phyloP scores from a whole-genome alignment of 208 protist species.

The Cochliopodium minus region DNA sequence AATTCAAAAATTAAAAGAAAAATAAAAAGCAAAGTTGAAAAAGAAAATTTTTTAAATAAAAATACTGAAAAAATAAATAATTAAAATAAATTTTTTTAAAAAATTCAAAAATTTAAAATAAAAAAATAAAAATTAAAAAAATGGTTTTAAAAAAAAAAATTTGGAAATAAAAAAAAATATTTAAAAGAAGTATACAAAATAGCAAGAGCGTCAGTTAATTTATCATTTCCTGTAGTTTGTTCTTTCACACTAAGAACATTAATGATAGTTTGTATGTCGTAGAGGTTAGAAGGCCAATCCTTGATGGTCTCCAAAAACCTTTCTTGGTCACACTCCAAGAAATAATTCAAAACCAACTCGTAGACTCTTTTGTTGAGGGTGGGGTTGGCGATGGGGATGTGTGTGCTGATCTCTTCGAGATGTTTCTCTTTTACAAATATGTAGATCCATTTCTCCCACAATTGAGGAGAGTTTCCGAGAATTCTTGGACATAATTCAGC shows the following conservation, averaged over 20 bases:
- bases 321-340: background rate
- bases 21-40: no score
- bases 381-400: constrained; percentile 35
- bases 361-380: constrained; percentile 22
- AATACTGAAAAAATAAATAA: no score
- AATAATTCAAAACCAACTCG: constrained; percentile 31
- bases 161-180: no score
- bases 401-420: constrained; percentile 27
- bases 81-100: no score
- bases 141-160: no score
- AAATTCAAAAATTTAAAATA: no score
- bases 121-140: no score
- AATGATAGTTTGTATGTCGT: constrained; percentile 32
- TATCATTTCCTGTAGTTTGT: constrained; percentile 4
- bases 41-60: no score
- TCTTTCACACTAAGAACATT: constrained; percentile 12
- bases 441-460: constrained; percentile 46
- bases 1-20: no score
- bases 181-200: no score
- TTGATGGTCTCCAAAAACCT: background rate
- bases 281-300: constrained; percentile 32
- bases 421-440: constrained; percentile 25
- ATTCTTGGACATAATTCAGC: background rate
- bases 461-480: background rate
- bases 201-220: constrained; percentile 28